A percentile compares a stretch with the other conserved stretches of the same genome.
phyloP scores from a whole-genome alignment of 192 early-diverging fungal species.

The Mortierella antarctica region DNA sequence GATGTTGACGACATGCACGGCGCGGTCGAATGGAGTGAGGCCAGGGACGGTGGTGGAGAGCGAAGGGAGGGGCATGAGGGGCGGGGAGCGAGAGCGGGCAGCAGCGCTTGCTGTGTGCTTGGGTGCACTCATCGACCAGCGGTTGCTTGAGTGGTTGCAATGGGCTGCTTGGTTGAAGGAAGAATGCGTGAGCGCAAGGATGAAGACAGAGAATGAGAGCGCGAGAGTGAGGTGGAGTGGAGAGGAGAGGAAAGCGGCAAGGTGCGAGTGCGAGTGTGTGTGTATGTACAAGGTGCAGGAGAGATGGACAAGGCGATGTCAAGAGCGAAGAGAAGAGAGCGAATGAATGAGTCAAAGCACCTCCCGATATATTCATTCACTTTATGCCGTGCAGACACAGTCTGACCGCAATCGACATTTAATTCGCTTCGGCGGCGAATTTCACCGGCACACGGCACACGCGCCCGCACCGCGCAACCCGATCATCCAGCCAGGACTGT shows the following conservation, averaged over 20 bases:
- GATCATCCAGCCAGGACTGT: no score
- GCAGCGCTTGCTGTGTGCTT: constrained; percentile 23
- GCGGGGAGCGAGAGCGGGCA: constrained; percentile 31
- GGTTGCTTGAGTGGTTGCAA: not conserved
- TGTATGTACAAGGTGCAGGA: no score
- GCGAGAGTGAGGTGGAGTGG: not conserved
- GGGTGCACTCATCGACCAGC: not conserved
- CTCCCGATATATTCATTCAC: no score
- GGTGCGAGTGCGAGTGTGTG: not conserved
- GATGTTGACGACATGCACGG: constrained; percentile 40
- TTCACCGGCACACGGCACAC: no score
- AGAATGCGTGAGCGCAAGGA: not conserved
- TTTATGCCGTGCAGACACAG: no score
- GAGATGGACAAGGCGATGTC: no score
- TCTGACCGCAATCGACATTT: no score
- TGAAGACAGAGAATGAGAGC: not conserved
- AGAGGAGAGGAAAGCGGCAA: not conserved
- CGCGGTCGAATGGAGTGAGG: constrained; percentile 38
- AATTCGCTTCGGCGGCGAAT: no score
- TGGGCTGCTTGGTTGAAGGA: not conserved
- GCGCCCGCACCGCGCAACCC: no score
- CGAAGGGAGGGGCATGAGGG: constrained; percentile 22
- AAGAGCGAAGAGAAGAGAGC: not conserved
- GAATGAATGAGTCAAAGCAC: not conserved
- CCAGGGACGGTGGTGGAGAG: constrained; percentile 34